Base-by-base conservation (phyloP, 257 asterid species). In the Fraxinus cuspidata region DNA sequence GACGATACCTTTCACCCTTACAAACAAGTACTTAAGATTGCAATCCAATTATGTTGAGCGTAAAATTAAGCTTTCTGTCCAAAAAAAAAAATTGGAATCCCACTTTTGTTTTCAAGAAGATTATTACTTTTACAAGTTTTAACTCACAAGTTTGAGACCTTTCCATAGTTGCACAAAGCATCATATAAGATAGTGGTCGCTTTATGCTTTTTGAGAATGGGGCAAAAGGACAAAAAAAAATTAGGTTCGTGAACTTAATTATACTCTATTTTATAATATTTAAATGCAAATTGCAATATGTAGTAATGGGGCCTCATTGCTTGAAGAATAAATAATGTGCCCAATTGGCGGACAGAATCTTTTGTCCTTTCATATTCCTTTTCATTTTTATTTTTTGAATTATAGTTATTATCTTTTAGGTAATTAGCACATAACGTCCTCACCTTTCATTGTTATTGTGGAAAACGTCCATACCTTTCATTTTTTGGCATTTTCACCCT, bases 181-280 rank as follows among this genome's bases (percentile, higher is more conserved):
- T 10, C 66, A 21, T 10, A 58, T 3, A 9, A 58, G 31, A 58
- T 58, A 58, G 65, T 58, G 66, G 29, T 3, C 16, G 10, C 66
- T 58, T n/a, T 58, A 15, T 58, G 66, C 69, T 63, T 27, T 63
- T 63, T 63, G 35, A 23, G 69, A 27, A 63, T 63, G 69, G 32
- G 65, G 21, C 27, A 60, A 63, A 63, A 63, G 69, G 34, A 63
- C 69, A 63, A 27, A 27, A 12, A 12, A 63, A 58, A 63, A 63
- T 27, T 23, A 63, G 69, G 69, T 63, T 25, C 69, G 0, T 63
- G 34, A 63, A 63, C 27, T 63, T 25, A 63, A 47, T 47, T 58
- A 58, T 58, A 7, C 13, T n/a, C 66, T 63, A 60, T 63, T 63
- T 63, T 63, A 10, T 25, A 63, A 23, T 63, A 27, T 63, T 25